Base-by-base conservation (phyloP, 768 basidiomycete genomes). In the Hygrophorus russula region DNA sequence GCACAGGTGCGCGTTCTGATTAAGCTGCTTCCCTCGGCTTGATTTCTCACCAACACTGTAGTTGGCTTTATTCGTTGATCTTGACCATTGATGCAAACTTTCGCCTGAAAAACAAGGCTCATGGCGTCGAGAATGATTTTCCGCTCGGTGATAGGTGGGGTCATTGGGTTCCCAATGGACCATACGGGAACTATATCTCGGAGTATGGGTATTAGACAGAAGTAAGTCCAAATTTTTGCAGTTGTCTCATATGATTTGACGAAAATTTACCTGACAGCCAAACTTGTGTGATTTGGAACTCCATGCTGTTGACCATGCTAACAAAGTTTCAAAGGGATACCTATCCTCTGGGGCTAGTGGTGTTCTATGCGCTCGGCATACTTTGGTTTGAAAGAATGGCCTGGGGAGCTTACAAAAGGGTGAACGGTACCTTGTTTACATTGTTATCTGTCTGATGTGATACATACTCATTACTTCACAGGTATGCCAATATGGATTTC, bases 351-450 rank as follows among this genome's bases (percentile, higher is more conserved):
- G 66, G 0, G 45, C 62, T 0, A 63, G 57, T 0, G 51, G 49
- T 0, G 48, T 55, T 1, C 51, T 57, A 14, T 67, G 65, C 39
- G 52, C 50, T 5, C 51, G 60, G 0, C 62, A 66, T 37, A 55
- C 57, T 36, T 53, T 66, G 44, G 53, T 56, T 36, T 47, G 58
- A 1, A 54, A 56, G 10, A 46, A 45, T 28, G 51, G 53, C 1
- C 47, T 58, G 0, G 63, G 59, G 2, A 59, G 63, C 47, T 46
- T 65, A 0, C 64, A 65, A 39, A 57, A 56, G 36, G 63, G 63
- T 0, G 62, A 64, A 49, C 28, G 53, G 62, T 61, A 49, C n/a
- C n/a, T n/a, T n/a, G n/a, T n/a, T n/a, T n/a, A n/a, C n/a, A n/a
- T n/a, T n/a, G n/a, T n/a, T n/a, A n/a, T n/a, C n/a, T n/a, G n/a